phyloP scores from a whole-genome alignment of 2,329 filamentous ascomycete genomes.

The Escovopsis sp. region DNA sequence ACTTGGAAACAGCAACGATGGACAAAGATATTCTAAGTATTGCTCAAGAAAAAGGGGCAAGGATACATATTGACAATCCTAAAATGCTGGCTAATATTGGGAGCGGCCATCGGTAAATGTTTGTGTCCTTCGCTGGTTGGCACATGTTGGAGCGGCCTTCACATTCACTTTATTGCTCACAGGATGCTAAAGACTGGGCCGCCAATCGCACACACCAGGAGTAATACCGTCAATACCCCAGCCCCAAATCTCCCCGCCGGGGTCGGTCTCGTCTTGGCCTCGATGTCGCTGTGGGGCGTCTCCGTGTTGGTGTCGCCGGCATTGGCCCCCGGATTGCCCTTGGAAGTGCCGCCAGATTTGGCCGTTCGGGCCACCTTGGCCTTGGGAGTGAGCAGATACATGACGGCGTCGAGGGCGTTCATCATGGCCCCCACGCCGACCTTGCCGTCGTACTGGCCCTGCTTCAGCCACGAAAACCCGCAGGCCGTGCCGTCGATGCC shows the following conservation, averaged over 20 bases:
- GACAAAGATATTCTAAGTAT: too few species aligned
- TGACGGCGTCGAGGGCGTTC: slow-evolving; percentile 48
- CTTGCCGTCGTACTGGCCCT: slow-evolving; percentile 39
- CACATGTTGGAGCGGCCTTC: not conserved
- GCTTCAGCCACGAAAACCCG: slow-evolving; percentile 48
- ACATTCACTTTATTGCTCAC: slow-evolving; percentile 8
- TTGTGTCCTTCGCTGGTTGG: not conserved
- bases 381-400: slow-evolving; percentile 40
- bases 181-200: slow-evolving; percentile 35
- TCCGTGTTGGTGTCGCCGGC: slow-evolving; percentile 14
- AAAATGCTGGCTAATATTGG: too few species aligned
- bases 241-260: slow-evolving; percentile 39
- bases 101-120: not conserved
- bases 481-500: slow-evolving; percentile 47
- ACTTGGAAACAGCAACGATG: too few species aligned
- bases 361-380: slow-evolving; percentile 32
- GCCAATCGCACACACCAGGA: slow-evolving; percentile 33
- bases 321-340: slow-evolving; percentile 35
- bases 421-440: slow-evolving; percentile 56
- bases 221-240: slow-evolving; percentile 37
- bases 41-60: too few species aligned
- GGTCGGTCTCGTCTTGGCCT: slow-evolving; percentile 24
- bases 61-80: too few species aligned
- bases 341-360: slow-evolving; percentile 43
- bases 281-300: slow-evolving; percentile 15